Evolutionary conservation across 345 rosid genomes (phyloP), one percentile per base, ranked within the genome.

Genomic region (Ceriops zippeliana): DNA sequence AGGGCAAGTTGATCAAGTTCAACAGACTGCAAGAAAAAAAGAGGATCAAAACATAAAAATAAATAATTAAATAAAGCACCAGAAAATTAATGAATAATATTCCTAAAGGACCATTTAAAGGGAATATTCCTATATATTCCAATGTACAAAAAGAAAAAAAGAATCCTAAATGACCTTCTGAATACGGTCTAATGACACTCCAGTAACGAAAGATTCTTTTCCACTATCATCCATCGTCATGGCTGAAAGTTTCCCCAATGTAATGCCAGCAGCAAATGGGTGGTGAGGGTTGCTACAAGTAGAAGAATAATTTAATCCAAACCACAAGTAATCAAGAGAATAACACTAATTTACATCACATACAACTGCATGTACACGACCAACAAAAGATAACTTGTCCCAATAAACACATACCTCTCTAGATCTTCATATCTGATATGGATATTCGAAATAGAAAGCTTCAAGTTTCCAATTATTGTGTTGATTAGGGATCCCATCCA

Each of bases 361-460:
- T 42, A 13, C 49, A 42, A 42, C 17, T 13, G 15, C 49, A 42
- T 42, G 49, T 11, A 42, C 49, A 2, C 16, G 3, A 42, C 49
- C 49, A 42, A 42, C 49, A 42, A 3, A 7, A 20, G 17, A 56
- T 56, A 5, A 56, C 5, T 24, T 24, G 22, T 24, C 31, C 64
- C 56, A 16, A 35, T 47, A 26, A 37, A 34, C 61, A 49, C 37
- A 65, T 80, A 90, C 99, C 99, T 95, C 84, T 95, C 99, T 69
- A 84, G 82, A 79, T 95, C 99, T 76, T 95, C 99, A 63, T 95
- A 95, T 90, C 99, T 86, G 73, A 95, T 85, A 80, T 95, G 99
- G 74, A 95, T 91, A 81, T 91, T 90, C 78, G 99, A 88, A 75
- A 95, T 87, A 63, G 98, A 95, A 76, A 95, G 93, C 85, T 90